phyloP scores from a whole-genome alignment of 345 rosid species.

The Murraya koenigii region DNA sequence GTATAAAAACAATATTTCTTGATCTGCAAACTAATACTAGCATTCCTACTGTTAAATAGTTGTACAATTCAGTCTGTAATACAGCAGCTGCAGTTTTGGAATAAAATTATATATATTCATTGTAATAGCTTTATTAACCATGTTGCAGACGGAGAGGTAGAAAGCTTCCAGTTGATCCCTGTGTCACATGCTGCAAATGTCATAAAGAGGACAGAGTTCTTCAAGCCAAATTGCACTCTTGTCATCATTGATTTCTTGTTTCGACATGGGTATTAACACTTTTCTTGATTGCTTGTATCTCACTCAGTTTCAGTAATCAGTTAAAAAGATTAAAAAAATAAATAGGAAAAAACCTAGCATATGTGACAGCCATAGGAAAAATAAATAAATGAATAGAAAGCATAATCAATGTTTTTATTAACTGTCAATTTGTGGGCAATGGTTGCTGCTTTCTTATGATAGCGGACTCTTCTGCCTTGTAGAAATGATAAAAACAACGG shows the following conservation, averaged over 20 bases:
- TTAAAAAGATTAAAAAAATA: neutral
- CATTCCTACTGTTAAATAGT: neutral
- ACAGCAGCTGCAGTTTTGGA: neutral
- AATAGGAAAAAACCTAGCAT: neutral
- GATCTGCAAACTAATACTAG: neutral
- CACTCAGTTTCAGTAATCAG: neutral
- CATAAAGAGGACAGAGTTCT: slow-evolving; percentile 58
- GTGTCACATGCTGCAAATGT: slow-evolving; percentile 64
- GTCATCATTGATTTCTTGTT: slow-evolving; percentile 82
- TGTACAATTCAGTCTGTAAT: neutral
- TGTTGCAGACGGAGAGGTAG: slow-evolving; percentile 89
- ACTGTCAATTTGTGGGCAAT: neutral
- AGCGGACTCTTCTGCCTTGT: neutral
- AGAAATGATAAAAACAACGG: neutral
- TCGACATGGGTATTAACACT: slow-evolving; percentile 73
- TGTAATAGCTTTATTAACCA: neutral
- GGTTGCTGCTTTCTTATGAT: neutral
- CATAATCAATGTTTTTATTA: neutral
- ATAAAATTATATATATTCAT: neutral
- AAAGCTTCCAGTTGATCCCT: slow-evolving; percentile 76
- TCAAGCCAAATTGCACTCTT: slow-evolving; percentile 81
- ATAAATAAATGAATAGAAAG: neutral
- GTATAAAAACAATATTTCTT: neutral
- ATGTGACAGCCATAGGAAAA: neutral
- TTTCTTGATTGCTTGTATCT: slow-evolving; percentile 9